A percentile compares a stretch with the other conserved stretches of the same genome.
phyloP scores from a whole-genome alignment of 2,329 filamentous ascomycete species.

The Sporothrix brasiliensis region DNA sequence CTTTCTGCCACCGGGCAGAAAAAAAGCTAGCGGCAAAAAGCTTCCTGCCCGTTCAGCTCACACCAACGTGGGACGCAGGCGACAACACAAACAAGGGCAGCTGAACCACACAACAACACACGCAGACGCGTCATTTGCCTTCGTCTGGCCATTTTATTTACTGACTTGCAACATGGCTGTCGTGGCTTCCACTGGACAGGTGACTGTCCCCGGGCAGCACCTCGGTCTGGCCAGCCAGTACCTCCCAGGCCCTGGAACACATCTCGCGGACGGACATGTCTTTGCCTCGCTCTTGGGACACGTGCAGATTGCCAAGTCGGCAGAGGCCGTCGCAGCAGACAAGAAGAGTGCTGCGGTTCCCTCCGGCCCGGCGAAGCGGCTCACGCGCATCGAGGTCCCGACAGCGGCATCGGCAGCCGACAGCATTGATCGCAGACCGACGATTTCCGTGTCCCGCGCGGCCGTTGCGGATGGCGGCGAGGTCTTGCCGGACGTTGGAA shows the following conservation, averaged over 20 bases:
- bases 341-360: neutral
- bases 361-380: slow-evolving; percentile 57
- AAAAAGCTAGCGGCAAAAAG: slow-evolving; percentile 24
- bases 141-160: no score
- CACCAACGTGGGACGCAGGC: neutral
- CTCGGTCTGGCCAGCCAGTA: slow-evolving; percentile 71
- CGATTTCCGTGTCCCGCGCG: slow-evolving; percentile 59
- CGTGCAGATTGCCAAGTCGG: slow-evolving; percentile 58
- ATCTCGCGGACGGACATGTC: slow-evolving; percentile 73
- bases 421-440: slow-evolving; percentile 52
- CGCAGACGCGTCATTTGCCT: neutral
- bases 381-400: slow-evolving; percentile 57
- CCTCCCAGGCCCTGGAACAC: slow-evolving; percentile 77
- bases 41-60: slow-evolving; percentile 14
- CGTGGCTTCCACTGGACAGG: slow-evolving; percentile 22
- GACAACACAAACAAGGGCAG: neutral
- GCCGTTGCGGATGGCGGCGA: slow-evolving; percentile 50
- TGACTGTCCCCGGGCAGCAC: slow-evolving; percentile 80
- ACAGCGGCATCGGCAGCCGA: slow-evolving; percentile 45
- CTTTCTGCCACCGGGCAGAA: neutral
- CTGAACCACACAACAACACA: neutral
- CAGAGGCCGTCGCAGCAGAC: slow-evolving; percentile 43
- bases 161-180: slow-evolving; percentile 13
- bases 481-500: slow-evolving; percentile 78
- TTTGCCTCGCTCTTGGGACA: slow-evolving; percentile 81